These are phyloP conservation scores for Colletotrichum agaves DNA, from an alignment of 2,329 filamentous ascomycete genomes.

Conservation along the genomic window DNA sequence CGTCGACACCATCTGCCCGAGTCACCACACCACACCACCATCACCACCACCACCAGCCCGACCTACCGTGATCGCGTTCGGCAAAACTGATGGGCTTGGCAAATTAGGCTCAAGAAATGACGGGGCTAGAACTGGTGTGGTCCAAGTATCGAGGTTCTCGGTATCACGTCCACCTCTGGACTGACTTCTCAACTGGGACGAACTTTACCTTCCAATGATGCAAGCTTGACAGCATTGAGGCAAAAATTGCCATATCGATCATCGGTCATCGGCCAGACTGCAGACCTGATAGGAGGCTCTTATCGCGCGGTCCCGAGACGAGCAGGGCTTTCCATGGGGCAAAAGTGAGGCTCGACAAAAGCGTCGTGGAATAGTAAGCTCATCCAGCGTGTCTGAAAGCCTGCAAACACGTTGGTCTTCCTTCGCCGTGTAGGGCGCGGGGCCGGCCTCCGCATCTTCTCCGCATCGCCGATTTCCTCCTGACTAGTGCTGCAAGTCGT, in stretches of 20 bases:
- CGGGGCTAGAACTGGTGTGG: not conserved
- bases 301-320: not conserved
- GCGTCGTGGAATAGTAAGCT: not conserved
- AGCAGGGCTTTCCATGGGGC: not conserved
- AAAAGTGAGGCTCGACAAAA: not conserved
- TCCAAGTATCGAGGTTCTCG: not conserved
- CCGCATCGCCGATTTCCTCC: not conserved
- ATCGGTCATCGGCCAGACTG: not conserved
- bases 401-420: not conserved
- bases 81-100: not conserved
- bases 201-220: not conserved
- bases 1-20: too few species aligned
- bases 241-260: not conserved
- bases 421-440: not conserved
- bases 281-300: not conserved
- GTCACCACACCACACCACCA: too few species aligned
- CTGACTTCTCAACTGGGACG: not conserved
- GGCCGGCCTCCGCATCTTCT: not conserved
- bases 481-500: constrained; percentile 4
- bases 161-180: not conserved
- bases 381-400: not conserved
- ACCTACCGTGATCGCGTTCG: not conserved
- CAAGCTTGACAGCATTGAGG: not conserved
- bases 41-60: too few species aligned
- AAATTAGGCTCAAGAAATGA: not conserved